Percentiles rank a stretch among this genome's conserved stretches.
These are phyloP conservation scores for Astrothelium macrocarpum DNA, from an alignment of 495 filamentous ascomycete genomes.

Conservation along the genomic window DNA sequence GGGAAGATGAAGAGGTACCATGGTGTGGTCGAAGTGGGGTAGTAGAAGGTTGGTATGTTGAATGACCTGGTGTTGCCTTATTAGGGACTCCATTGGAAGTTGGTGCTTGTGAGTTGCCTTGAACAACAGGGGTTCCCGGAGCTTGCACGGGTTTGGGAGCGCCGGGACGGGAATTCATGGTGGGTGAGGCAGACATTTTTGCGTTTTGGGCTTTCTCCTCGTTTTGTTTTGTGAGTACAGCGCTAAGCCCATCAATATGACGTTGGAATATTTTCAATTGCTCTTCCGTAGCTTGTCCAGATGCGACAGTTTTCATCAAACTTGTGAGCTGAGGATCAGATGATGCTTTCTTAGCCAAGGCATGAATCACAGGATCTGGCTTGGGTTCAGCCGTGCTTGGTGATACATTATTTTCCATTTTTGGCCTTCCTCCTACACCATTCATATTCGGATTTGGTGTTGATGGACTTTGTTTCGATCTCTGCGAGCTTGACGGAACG, in stretches of 20 bases:
- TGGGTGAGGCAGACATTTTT: conserved; percentile 1
- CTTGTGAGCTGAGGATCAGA: conserved; percentile 80
- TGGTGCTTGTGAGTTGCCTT: conserved; percentile 12
- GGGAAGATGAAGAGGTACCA: conserved; percentile 10
- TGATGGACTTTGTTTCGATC: conserved; percentile 13
- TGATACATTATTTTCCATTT: neutral
- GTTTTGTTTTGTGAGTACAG: conserved; percentile 40
- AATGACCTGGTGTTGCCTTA: conserved; percentile 11
- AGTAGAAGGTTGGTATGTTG: conserved; percentile 9
- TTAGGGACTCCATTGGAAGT: conserved; percentile 10
- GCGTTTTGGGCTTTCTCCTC: conserved; percentile 13
- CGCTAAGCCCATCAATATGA: conserved; percentile 85
- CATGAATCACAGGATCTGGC: conserved; percentile 90
- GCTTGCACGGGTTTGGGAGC: conserved; percentile 13
- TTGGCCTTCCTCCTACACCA: neutral
- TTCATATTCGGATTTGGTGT: conserved; percentile 15
- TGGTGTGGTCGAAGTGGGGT: conserved; percentile 11
- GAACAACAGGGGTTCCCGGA: neutral
- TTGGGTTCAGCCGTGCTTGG: conserved; percentile 28
- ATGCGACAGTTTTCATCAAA: conserved; percentile 93
- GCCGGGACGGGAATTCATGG: neutral
- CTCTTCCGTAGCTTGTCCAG: conserved; percentile 66
- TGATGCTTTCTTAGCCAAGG: conserved; percentile 77
- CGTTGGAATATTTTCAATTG: conserved; percentile 82
- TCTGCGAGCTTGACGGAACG: conserved; percentile 3